Conservation (phyloP, 495 filamentous ascomycete genomes). For the Aspergillus hancockii region DNA sequence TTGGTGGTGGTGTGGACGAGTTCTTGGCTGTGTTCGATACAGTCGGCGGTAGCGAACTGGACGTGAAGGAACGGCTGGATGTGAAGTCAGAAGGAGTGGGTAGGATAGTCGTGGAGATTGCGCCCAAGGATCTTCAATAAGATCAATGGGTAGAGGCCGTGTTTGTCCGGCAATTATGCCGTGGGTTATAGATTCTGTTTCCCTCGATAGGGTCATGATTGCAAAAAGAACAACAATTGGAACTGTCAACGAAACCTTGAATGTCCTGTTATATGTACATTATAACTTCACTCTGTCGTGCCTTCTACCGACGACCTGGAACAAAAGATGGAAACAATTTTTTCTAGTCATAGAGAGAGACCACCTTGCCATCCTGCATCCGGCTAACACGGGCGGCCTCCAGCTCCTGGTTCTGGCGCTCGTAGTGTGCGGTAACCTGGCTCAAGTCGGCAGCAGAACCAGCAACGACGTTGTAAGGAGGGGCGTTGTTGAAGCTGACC, state of each 20-base stretch:
- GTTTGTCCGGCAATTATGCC: not conserved
- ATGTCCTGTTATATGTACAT: slow-evolving; percentile 44
- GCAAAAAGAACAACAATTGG: slow-evolving; percentile 26
- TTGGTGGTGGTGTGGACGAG: slow-evolving; percentile 89
- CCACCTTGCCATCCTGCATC: slow-evolving; percentile 46
- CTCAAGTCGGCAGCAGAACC: slow-evolving; percentile 62
- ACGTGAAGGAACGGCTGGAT: slow-evolving; percentile 63
- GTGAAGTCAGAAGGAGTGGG: slow-evolving; percentile 53
- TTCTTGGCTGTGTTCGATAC: slow-evolving; percentile 66
- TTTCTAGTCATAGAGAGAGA: slow-evolving; percentile 44
- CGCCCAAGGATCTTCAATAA: slow-evolving; percentile 6
- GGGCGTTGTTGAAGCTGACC: slow-evolving; percentile 56
- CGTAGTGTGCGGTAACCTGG: slow-evolving; percentile 62
- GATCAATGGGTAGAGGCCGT: not conserved
- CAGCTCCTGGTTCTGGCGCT: slow-evolving; percentile 55
- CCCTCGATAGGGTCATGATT: not conserved
- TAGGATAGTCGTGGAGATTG: slow-evolving; percentile 47
- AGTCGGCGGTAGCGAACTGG: slow-evolving; percentile 55
- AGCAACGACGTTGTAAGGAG: slow-evolving; percentile 64
- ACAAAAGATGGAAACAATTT: slow-evolving; percentile 20
- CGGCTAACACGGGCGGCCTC: slow-evolving; percentile 49
- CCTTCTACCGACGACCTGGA: slow-evolving; percentile 27
- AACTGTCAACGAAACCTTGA: slow-evolving; percentile 10
- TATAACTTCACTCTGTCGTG: slow-evolving; percentile 29
- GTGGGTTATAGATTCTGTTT: not conserved